Evolutionary conservation across 1,139 yeast species (phyloP).

Genomic region (Pichia sp.): DNA sequence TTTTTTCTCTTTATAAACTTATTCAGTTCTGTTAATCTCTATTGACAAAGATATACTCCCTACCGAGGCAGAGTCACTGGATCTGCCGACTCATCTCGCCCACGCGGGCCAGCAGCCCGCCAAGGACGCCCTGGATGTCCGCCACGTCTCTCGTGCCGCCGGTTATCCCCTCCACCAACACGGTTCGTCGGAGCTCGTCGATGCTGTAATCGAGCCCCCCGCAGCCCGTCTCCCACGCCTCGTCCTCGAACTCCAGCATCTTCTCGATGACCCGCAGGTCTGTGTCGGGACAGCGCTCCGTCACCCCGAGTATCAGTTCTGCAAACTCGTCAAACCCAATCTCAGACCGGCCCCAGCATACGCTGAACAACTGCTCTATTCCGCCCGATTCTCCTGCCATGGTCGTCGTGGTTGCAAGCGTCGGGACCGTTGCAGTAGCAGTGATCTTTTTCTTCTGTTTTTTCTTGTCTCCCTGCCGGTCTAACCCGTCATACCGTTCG

Average conservation of each 20-base stretch:
- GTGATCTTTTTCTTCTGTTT: background rate
- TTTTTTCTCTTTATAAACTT: background rate
- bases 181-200: background rate
- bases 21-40: background rate
- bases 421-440: background rate
- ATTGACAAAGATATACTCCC: background rate
- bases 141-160: background rate
- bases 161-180: background rate
- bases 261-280: background rate
- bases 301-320: background rate
- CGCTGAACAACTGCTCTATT: background rate
- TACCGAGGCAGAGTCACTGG: background rate
- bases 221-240: background rate
- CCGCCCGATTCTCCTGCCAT: background rate
- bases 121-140: background rate
- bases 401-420: background rate
- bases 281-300: background rate
- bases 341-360: constrained; percentile 2
- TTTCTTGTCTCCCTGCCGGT: background rate
- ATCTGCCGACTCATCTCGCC: background rate
- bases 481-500: background rate
- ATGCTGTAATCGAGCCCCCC: background rate
- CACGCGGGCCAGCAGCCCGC: background rate
- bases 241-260: background rate
- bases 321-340: constrained; percentile 6